These are phyloP conservation scores for Galerina sulciceps DNA, from an alignment of 768 basidiomycete species.

Conservation along the genomic window DNA sequence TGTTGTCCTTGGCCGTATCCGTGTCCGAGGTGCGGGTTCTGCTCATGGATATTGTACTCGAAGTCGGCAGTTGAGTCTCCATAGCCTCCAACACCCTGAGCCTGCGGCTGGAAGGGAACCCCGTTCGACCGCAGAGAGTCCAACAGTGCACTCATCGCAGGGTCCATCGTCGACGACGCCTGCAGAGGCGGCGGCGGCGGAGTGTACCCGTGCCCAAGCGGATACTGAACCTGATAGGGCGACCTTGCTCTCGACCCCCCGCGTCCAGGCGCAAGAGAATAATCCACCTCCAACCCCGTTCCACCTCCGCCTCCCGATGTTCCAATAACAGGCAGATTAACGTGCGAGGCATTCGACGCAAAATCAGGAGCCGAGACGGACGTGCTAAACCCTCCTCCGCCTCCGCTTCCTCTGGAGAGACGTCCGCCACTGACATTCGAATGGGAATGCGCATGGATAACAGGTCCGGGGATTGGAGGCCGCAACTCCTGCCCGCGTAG, in stretches of 20 bases:
- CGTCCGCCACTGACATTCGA: too few relatives aligned
- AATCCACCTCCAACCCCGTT: slow-evolving; percentile 39
- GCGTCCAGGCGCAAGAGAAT: slow-evolving; percentile 37
- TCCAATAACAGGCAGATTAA: slow-evolving; percentile 15
- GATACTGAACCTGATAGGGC: slow-evolving; percentile 21
- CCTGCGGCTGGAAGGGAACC: slow-evolving; percentile 20
- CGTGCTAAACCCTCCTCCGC: slow-evolving; percentile 16
- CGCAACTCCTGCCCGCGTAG: slow-evolving; percentile 68
- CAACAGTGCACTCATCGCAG: slow-evolving; percentile 42
- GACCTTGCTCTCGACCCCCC: slow-evolving; percentile 19
- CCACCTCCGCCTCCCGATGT: slow-evolving; percentile 10
- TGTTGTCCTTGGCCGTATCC: not conserved
- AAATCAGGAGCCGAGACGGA: slow-evolving; percentile 28
- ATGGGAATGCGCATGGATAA: slow-evolving; percentile 22
- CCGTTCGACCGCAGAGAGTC: slow-evolving; percentile 35
- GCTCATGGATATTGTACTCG: slow-evolving; percentile 3
- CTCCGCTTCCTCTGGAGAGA: not conserved
- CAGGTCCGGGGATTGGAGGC: slow-evolving; percentile 19
- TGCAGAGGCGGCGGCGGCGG: not conserved
- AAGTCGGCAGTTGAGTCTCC: slow-evolving; percentile 1
- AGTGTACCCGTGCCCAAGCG: slow-evolving; percentile 7
- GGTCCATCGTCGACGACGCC: slow-evolving; percentile 29
- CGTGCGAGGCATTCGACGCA: slow-evolving; percentile 23
- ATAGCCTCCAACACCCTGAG: not conserved
- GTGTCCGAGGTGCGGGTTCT: not conserved